Evolutionary conservation across 2,329 filamentous ascomycete genomes (phyloP), one percentile per base, ranked within the genome.

Genomic region (Neocucurbitaria cava): DNA sequence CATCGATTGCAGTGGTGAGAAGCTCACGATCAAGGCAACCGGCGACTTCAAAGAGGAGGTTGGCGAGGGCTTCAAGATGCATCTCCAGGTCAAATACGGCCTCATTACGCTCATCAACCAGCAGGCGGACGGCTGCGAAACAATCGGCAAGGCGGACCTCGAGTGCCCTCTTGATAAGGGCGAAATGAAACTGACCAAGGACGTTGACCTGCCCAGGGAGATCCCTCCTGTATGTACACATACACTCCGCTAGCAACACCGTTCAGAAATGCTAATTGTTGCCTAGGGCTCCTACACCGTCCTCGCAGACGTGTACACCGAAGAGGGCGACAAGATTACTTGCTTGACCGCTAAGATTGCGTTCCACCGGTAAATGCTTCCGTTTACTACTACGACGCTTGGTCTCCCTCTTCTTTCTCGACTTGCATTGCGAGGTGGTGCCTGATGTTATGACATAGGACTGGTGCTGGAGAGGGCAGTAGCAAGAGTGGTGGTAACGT

Each of bases 51-150:
- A 83, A 65, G 78, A 96, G 70, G 78, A 83, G 46, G 87, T 99
- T 61, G 84, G 87, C 50, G 75, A 92, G 54, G 94, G 92, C 54
- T 91, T 94, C 56, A 91, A 90, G 68, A 89, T 97, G 59, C 82
- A 89, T 43, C 76, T 99, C 36, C 85, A 88, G 64, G 94, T 99
- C 79, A 97, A 96, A 80, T 97, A 96, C 77, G 94, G 94, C 56
- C 83, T 96, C 63, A 97, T 99, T 76, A 90, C 87, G 50, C 85
- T 99, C 61, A 87, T 99, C 77, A 91, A 85, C 76, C 90, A 90
- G 62, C 85, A 83, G 64, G 87, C 89, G 69, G 89, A 96, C 72
- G 85, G 98, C 33, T 99, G 95, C 81, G 90, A 97, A 56, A 89
- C 96, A 75, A 86, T 96, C 62, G 82, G 85, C 74, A 92, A 97